These are phyloP conservation scores for Leucocoprinus birnbaumii DNA, from an alignment of 768 basidiomycete genomes.

Conservation along the genomic window DNA sequence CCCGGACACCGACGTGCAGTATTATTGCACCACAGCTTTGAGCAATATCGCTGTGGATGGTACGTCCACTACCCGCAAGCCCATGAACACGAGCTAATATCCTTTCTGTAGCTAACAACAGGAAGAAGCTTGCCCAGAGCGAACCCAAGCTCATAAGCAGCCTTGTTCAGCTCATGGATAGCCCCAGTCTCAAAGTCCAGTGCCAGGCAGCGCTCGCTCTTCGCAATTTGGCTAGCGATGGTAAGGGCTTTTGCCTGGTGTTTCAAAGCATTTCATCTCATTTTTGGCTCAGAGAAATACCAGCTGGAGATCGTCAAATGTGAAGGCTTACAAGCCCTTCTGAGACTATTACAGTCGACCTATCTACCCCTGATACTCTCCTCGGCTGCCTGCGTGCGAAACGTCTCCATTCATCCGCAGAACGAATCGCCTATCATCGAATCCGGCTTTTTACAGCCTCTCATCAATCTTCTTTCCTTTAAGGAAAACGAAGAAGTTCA, in stretches of 20 bases:
- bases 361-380: slow-evolving; percentile 98
- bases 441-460: slow-evolving; percentile 91
- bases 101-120: slow-evolving; percentile 61
- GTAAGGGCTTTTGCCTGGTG: slow-evolving; percentile 38
- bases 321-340: slow-evolving; percentile 86
- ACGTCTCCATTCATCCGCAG: slow-evolving; percentile 97
- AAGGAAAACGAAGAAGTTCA: slow-evolving; percentile 99
- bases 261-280: not conserved
- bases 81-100: slow-evolving; percentile 1
- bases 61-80: slow-evolving; percentile 19
- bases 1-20: slow-evolving; percentile 98
- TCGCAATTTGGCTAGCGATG: slow-evolving; percentile 95
- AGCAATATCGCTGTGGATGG: slow-evolving; percentile 99
- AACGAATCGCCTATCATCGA: slow-evolving; percentile 99
- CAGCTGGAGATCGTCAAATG: slow-evolving; percentile 98
- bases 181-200: slow-evolving; percentile 95
- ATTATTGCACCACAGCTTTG: slow-evolving; percentile 98
- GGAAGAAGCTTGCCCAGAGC: slow-evolving; percentile 90
- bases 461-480: slow-evolving; percentile 95
- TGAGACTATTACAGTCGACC: slow-evolving; percentile 93
- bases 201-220: slow-evolving; percentile 97
- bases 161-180: slow-evolving; percentile 95
- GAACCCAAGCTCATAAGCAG: slow-evolving; percentile 95
- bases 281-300: slow-evolving; percentile 76
- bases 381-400: slow-evolving; percentile 97